Evolutionary conservation across 108 stramenopile genomes (phyloP).

Genomic region (Nitzschia putrida): DNA sequence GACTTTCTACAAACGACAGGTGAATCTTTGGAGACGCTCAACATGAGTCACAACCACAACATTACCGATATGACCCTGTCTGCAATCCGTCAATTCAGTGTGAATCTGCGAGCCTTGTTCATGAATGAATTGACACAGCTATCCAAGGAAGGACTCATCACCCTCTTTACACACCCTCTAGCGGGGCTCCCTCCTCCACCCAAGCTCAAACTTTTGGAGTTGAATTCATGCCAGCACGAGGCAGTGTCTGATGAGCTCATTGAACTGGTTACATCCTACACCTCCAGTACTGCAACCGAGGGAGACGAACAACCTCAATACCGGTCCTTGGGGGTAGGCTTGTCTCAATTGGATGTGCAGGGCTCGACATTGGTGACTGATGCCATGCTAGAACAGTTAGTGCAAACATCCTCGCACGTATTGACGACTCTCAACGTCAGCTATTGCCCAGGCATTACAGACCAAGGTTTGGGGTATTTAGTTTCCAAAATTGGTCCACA

Average conservation of each 20-base stretch:
- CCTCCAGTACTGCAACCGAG: constrained; percentile 38
- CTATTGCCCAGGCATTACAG: constrained; percentile 64
- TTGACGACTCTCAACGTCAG: constrained; percentile 71
- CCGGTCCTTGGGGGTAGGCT: constrained; percentile 33
- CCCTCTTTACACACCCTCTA: constrained; percentile 67
- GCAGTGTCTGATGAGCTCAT: constrained; percentile 75
- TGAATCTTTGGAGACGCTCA: constrained; percentile 57
- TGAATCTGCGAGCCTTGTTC: constrained; percentile 50
- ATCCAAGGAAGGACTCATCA: constrained; percentile 64
- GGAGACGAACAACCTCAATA: constrained; percentile 1
- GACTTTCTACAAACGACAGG: constrained; percentile 41
- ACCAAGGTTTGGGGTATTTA: constrained; percentile 80
- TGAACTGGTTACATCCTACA: constrained; percentile 43
- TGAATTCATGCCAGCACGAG: constrained; percentile 58
- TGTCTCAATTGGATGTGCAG: constrained; percentile 47
- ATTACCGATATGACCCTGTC: constrained; percentile 71
- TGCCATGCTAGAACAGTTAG: constrained; percentile 64
- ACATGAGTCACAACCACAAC: constrained; percentile 61
- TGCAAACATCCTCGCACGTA: constrained; percentile 50
- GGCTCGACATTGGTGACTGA: constrained; percentile 52
- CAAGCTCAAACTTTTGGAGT: constrained; percentile 55
- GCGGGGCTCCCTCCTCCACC: constrained; percentile 67
- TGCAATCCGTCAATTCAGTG: constrained; percentile 62
- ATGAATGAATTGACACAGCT: constrained; percentile 61
- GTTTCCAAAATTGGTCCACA: constrained; percentile 61